Evolutionary conservation across 345 rosid genomes (phyloP).

Genomic region (Salix suchowensis): DNA sequence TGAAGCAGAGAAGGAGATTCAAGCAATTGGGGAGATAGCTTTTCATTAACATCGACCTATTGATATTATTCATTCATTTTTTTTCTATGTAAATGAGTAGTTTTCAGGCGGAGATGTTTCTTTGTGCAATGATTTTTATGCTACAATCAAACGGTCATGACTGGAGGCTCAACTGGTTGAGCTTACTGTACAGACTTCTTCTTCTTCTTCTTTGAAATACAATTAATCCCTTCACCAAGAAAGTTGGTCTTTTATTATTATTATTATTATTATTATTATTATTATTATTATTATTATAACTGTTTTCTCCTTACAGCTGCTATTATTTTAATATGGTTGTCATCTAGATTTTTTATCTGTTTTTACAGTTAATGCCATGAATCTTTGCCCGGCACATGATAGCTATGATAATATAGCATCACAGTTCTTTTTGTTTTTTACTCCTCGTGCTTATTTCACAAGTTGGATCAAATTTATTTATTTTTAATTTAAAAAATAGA

Average conservation of each 20-base stretch:
- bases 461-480: no score
- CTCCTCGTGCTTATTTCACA: neutral
- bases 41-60: neutral
- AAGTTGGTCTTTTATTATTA: no score
- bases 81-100: neutral
- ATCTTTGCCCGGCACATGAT: neutral
- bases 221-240: no score
- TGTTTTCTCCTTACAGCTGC: no score
- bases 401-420: neutral
- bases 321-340: neutral
- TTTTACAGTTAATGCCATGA: neutral
- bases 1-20: neutral
- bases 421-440: no score
- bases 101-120: neutral
- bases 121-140: neutral
- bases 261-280: no score
- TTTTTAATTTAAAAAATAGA: no score
- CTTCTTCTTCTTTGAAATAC: neutral
- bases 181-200: neutral
- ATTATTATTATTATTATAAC: no score
- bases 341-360: neutral
- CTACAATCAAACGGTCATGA: neutral
- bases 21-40: neutral
- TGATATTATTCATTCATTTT: constrained; percentile 3
- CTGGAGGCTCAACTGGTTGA: neutral